Evolutionary conservation across 2,329 filamentous ascomycete genomes (phyloP), one percentile per base, ranked within the genome.

Genomic region (Colletotrichum caudatum): DNA sequence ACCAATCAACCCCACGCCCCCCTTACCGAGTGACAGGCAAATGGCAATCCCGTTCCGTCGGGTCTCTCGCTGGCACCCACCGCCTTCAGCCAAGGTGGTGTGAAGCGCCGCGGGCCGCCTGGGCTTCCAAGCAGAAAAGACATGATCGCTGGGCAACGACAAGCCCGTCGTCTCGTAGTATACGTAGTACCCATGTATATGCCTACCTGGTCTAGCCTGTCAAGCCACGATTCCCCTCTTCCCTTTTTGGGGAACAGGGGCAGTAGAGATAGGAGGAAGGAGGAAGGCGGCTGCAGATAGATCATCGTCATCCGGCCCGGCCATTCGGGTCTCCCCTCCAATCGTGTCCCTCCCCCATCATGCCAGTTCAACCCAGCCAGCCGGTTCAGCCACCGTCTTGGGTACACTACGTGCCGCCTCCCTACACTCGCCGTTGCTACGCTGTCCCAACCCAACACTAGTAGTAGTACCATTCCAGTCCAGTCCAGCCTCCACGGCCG

Each of bases 221-320:
- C 23, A 33, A 59, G 50, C 23, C 57, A 46, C 57, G 26, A 16
- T n/a, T 29, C 29, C 29, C 5, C 29, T 29, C 29, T 29, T 29
- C 29, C 29, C 29, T 29, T 20, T 35, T 9, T 35, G 12, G 51
- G 16, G 18, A 7, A 20, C 16, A 5, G 41, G 5, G 41, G 41
- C 41, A 12, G 41, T 18, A 44, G 41, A 44, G 41, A 44, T 18
- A 44, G 35, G 18, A 23, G 26, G 53, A 37, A 14, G 54, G 54
- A 9, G 33, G 35, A 20, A 11, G 20, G 35, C n/a, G 6, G 37
- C 11, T 23, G 35, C 12, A 46, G 58, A 48, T 23, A 33, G 58
- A 61, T 23, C 44, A 61, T 61, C 58, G 58, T 61, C 44, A 61
- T 29, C 44, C 44, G 26, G 41, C 23, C 59, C 61, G 26, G 33